These are phyloP conservation scores for Beauveria asiatica DNA, from an alignment of 2,329 filamentous ascomycete genomes.

Conservation along the genomic window DNA sequence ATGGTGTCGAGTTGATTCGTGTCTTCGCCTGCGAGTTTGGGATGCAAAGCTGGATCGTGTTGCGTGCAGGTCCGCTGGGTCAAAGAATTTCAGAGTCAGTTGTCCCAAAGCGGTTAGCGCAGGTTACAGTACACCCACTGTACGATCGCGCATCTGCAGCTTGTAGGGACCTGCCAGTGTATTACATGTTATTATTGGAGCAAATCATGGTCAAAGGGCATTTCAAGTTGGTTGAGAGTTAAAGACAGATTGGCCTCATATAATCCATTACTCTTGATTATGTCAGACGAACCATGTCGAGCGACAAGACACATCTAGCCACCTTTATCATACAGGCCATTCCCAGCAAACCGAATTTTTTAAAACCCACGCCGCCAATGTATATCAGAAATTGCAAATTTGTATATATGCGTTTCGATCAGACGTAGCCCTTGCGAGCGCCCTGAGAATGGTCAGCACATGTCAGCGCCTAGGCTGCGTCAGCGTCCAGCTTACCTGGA, in stretches of 20 bases:
- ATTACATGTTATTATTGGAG: not conserved
- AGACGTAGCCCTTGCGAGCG: conserved; percentile 62
- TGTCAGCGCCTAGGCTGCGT: not conserved
- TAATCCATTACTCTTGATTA: conserved; percentile 10
- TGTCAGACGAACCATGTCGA: not conserved
- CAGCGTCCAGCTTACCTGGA: conserved; percentile 55
- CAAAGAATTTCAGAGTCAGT: conserved; percentile 26
- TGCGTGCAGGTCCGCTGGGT: conserved; percentile 11
- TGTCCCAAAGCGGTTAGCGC: conserved; percentile 22
- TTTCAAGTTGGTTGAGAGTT: not conserved
- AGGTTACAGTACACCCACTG: not conserved
- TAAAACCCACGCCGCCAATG: conserved; percentile 22
- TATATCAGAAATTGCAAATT: conserved; percentile 19
- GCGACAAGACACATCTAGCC: not conserved
- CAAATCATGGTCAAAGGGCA: not conserved
- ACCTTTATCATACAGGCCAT: conserved; percentile 22
- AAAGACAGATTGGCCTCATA: not conserved
- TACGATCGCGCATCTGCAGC: not conserved
- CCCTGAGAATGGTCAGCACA: conserved; percentile 33
- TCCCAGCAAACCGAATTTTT: conserved; percentile 19
- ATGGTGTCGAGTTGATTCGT: conserved; percentile 31
- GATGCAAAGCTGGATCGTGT: conserved; percentile 13
- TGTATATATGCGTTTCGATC: conserved; percentile 23
- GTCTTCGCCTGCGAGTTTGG: conserved; percentile 8
- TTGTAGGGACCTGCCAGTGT: not conserved